Percentiles rank a stretch among this genome's conserved stretches.
Conservation (phyloP, 164 flowering plant species). For the Amborella trichopoda region DNA sequence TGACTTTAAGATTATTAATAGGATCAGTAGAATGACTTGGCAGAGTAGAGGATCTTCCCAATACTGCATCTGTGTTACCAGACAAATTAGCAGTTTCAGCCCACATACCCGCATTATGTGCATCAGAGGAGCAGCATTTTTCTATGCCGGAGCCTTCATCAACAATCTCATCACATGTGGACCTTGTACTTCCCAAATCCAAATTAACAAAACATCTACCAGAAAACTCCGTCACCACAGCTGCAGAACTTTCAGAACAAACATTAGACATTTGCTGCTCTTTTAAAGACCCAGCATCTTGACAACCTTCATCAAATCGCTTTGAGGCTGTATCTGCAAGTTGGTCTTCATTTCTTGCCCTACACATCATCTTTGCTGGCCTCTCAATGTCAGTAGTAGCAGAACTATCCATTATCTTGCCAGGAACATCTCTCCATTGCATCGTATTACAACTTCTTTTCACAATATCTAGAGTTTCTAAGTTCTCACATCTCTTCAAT, state of each 20-base stretch:
- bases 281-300: constrained; percentile 19
- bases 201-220: constrained; percentile 22
- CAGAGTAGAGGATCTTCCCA: constrained; percentile 10
- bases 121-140: constrained; percentile 45
- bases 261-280: constrained; percentile 42
- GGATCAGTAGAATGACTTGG: constrained; percentile 14
- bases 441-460: not conserved
- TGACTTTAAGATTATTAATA: constrained; percentile 24
- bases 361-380: constrained; percentile 11
- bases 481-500: not conserved
- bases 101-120: constrained; percentile 25
- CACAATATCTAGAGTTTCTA: not conserved
- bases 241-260: constrained; percentile 47
- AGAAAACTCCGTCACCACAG: constrained; percentile 44
- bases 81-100: constrained; percentile 17
- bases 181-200: constrained; percentile 19
- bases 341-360: constrained; percentile 9
- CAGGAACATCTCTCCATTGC: constrained; percentile 59
- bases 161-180: constrained; percentile 11
- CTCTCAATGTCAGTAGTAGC: constrained; percentile 8
- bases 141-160: constrained; percentile 51
- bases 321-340: constrained; percentile 19
- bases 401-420: constrained; percentile 13
- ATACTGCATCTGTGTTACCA: constrained; percentile 6
- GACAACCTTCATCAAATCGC: constrained; percentile 6